A percentile compares a stretch with the other conserved stretches of the same genome.
These are phyloP conservation scores for Mycena olivaceomarginata DNA, from an alignment of 768 basidiomycete genomes.

Conservation along the genomic window DNA sequence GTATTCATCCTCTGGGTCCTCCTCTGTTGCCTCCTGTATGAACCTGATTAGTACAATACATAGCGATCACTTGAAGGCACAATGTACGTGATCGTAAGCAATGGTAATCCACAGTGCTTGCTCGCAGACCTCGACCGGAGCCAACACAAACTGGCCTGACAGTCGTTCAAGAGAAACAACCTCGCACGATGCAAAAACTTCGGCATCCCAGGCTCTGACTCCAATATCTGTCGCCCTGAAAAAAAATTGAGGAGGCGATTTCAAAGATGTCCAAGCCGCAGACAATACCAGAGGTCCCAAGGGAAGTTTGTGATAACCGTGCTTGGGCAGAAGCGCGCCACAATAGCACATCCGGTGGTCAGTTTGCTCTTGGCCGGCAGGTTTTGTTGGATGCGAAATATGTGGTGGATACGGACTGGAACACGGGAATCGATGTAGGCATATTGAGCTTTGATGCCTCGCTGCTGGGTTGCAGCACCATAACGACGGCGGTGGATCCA, in stretches of 20 bases:
- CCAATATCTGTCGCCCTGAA: constrained; percentile 38
- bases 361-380: not conserved
- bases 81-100: constrained; percentile 37
- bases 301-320: constrained; percentile 25
- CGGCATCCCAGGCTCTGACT: constrained; percentile 30
- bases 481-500: constrained; percentile 31
- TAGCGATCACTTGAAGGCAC: no score
- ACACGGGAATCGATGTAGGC: constrained; percentile 37
- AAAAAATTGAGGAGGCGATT: not conserved
- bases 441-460: constrained; percentile 26
- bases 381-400: constrained; percentile 36
- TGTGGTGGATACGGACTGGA: constrained; percentile 39
- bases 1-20: no score
- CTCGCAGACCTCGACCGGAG: constrained; percentile 25
- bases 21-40: no score
- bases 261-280: not conserved
- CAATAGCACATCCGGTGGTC: constrained; percentile 25
- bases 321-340: constrained; percentile 22
- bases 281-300: constrained; percentile 31
- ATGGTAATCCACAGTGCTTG: constrained; percentile 40
- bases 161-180: constrained; percentile 33
- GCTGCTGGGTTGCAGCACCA: constrained; percentile 32
- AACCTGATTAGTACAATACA: no score
- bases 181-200: constrained; percentile 20
- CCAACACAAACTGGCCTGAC: constrained; percentile 35